A percentile compares a stretch with the other conserved stretches of the same genome.
Conservation (phyloP, 192 early-diverging fungal species). For the Linnemannia hyalina region DNA sequence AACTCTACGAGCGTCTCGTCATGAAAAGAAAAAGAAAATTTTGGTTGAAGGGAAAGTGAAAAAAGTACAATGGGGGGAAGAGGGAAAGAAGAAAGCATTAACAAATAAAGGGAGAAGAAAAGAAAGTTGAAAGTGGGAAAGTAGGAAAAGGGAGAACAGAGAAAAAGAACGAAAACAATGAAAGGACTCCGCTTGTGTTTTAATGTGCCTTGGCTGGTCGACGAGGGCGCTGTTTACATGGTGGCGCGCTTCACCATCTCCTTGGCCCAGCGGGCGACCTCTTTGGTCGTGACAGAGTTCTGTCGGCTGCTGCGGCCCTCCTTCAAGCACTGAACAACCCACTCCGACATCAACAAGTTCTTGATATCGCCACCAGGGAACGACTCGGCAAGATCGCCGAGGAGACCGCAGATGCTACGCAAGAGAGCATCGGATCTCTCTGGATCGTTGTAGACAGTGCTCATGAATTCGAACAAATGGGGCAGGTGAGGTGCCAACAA, state of each 20-base stretch:
- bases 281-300: constrained; percentile 64
- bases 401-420: constrained; percentile 85
- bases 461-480: constrained; percentile 86
- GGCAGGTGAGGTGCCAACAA: constrained; percentile 72
- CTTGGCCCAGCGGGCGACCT: constrained; percentile 78
- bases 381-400: constrained; percentile 95
- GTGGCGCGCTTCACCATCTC: constrained; percentile 74
- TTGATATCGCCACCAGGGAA: constrained; percentile 84
- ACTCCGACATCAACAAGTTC: constrained; percentile 74
- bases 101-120: not conserved
- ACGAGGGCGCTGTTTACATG: constrained; percentile 15
- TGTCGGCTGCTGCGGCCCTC: constrained; percentile 77
- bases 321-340: constrained; percentile 82
- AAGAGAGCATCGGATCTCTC: constrained; percentile 77
- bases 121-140: constrained; percentile 30
- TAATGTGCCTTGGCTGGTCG: constrained; percentile 4
- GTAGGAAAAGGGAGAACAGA: constrained; percentile 25
- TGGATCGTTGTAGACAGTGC: constrained; percentile 71
- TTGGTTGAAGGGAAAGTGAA: not conserved
- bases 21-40: constrained; percentile 9
- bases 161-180: not conserved
- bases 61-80: constrained; percentile 26
- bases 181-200: constrained; percentile 1
- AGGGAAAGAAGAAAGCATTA: constrained; percentile 11
- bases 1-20: constrained; percentile 36